phyloP scores from a whole-genome alignment of 371 early-diverging fungal genomes.

The Mucor mucedo region DNA sequence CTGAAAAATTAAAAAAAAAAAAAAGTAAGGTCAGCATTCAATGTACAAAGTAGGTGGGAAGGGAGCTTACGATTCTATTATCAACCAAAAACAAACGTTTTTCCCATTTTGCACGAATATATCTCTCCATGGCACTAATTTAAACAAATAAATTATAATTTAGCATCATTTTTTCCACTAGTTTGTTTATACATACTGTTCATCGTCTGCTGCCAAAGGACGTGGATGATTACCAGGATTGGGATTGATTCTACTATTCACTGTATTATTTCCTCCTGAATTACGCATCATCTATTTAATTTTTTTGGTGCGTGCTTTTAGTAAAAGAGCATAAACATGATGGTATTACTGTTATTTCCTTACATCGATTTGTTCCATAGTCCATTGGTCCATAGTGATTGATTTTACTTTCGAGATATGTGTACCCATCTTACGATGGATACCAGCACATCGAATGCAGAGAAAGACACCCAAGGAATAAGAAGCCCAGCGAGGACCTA shows the following conservation, averaged over 20 bases:
- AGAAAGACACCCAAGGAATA: slow-evolving; percentile 93
- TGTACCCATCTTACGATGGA: slow-evolving; percentile 93
- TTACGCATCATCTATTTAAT: slow-evolving; percentile 56
- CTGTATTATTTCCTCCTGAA: slow-evolving; percentile 84
- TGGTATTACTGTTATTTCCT: too few species aligned
- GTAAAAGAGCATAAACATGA: too few species aligned
- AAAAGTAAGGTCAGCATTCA: too few species aligned
- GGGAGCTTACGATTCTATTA: slow-evolving; percentile 14
- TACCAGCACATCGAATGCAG: slow-evolving; percentile 93
- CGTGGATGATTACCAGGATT: slow-evolving; percentile 69
- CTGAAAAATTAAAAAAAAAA: neutral
- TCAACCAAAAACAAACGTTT: slow-evolving; percentile 70
- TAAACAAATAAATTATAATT: neutral
- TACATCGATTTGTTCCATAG: slow-evolving; percentile 89
- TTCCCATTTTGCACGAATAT: slow-evolving; percentile 95
- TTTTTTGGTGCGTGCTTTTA: too few species aligned
- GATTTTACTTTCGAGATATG: slow-evolving; percentile 95
- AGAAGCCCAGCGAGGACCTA: slow-evolving; percentile 97
- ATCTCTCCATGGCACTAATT: slow-evolving; percentile 81
- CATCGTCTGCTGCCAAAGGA: slow-evolving; percentile 68
- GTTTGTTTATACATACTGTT: slow-evolving; percentile 48
- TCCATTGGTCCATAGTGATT: slow-evolving; percentile 93
- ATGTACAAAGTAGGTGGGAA: too few species aligned
- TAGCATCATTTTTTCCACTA: too few species aligned
- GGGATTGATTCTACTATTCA: slow-evolving; percentile 77